Base-by-base conservation (phyloP, 2,329 filamentous ascomycete species). In the Lachnellula arida region DNA sequence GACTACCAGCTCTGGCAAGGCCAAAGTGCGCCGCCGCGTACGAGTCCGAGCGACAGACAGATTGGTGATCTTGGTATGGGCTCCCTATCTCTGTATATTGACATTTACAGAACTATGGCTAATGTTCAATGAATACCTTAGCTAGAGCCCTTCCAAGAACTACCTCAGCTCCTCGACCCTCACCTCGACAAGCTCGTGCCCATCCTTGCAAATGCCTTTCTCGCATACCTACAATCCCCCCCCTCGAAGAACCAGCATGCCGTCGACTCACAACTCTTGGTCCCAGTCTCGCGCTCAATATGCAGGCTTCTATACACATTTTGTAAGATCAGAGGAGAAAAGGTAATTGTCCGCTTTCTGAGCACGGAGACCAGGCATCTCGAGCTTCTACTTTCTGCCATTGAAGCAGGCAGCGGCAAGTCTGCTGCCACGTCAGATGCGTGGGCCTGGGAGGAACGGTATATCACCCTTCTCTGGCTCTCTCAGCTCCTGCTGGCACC, bases 301-400 rank as follows among this genome's bases (percentile, higher is more conserved):
- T 90, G 87, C 70, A 83, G 81, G 59, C 77, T 97, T 2, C 72
- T 99, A 37, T 97, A 97, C 70, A 87, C 87, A 0, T 87, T 99
- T 58, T 97, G 91, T 78, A 99, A 99, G 73, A 87, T 97, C 50
- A 84, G 94, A 52, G 93, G 94, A 23, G 86, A 94, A 69, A 97
- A 97, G 72, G 87, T 99, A 51, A 87, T 99, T 64, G 85, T 91
- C 51, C 84, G 90, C 43, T 97, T 97, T 68, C 77, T 99, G 62
- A 93, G 89, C 69, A 96, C 94, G 61, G 94, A 97, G 71, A 87
- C 91, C 1, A 87, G 82, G 66, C 87, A 92, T 67, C 81, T 99
- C 14, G 92, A 96, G 69, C 80, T 87, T 0, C 79, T 99, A 58
- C 78, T 97, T 8, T 78, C 80, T 1, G 86, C 87, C 15, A 82